Evolutionary conservation across 768 basidiomycete species (phyloP).

Genomic region (Clathrus columnatus): DNA sequence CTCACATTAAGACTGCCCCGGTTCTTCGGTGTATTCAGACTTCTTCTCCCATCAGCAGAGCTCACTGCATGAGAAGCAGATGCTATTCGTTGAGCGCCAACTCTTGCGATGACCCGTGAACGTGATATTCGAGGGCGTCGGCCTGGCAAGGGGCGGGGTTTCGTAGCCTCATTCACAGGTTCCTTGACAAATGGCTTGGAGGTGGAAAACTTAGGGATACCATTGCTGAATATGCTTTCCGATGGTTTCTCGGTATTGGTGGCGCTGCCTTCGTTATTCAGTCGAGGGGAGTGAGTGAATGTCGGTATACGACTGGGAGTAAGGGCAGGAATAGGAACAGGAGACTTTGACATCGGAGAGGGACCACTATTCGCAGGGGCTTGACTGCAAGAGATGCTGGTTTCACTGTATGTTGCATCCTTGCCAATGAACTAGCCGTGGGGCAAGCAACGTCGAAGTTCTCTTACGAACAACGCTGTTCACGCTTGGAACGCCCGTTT

Average conservation of each 20-base stretch:
- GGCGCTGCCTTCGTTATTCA: background rate
- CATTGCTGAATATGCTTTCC: background rate
- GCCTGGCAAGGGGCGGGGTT: slow-evolving; percentile 19
- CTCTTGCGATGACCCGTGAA: slow-evolving; percentile 67
- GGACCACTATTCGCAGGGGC: slow-evolving; percentile 23
- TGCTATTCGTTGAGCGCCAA: slow-evolving; percentile 63
- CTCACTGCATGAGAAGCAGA: background rate
- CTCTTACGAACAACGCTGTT: slow-evolving; percentile 18
- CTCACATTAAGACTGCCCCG: slow-evolving; percentile 3
- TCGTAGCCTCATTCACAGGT: slow-evolving; percentile 14
- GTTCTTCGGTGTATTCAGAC: slow-evolving; percentile 3
- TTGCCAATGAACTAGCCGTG: slow-evolving; percentile 71
- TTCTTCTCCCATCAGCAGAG: background rate
- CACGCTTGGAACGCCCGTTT: background rate
- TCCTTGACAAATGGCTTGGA: slow-evolving; percentile 12
- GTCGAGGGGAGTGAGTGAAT: slow-evolving; percentile 6
- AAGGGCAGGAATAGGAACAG: background rate
- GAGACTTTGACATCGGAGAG: background rate
- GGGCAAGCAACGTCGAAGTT: slow-evolving; percentile 53
- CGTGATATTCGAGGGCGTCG: slow-evolving; percentile 75
- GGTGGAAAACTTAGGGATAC: slow-evolving; percentile 7
- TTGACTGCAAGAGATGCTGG: slow-evolving; percentile 23
- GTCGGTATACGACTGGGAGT: background rate
- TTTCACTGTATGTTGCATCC: slow-evolving; percentile 23
- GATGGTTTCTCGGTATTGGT: background rate